phyloP scores from a whole-genome alignment of 1,139 yeast genomes.

The Wickerhamomyces sp. region DNA sequence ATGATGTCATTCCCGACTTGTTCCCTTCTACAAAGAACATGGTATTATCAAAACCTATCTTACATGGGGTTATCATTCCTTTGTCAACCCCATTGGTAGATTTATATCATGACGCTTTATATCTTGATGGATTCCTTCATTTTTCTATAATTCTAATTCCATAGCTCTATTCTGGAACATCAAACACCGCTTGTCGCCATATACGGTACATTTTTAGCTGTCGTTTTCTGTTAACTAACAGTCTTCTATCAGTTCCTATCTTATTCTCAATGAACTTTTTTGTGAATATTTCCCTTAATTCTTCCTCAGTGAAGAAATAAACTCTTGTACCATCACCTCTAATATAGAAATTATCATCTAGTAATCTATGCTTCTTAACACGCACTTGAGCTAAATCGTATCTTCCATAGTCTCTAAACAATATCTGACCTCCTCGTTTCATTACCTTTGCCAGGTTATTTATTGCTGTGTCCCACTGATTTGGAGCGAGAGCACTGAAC shows the following conservation, averaged over 20 bases:
- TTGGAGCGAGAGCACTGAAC: conserved; percentile 87
- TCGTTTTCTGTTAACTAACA: conserved; percentile 87
- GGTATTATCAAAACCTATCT: conserved; percentile 39
- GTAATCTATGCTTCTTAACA: conserved; percentile 79
- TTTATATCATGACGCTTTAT: conserved; percentile 50
- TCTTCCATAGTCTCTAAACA: conserved; percentile 93
- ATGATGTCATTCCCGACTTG: conserved; percentile 39
- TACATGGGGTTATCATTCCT: conserved; percentile 64
- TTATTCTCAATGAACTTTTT: conserved; percentile 58
- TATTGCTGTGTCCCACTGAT: conserved; percentile 85
- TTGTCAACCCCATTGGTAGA: conserved; percentile 43
- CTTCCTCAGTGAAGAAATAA: conserved; percentile 93
- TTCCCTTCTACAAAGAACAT: conserved; percentile 33
- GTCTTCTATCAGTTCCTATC: conserved; percentile 86
- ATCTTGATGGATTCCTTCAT: conserved; percentile 77
- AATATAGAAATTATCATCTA: conserved; percentile 91
- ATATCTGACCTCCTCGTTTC: conserved; percentile 88
- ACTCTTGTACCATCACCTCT: conserved; percentile 99
- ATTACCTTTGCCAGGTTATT: conserved; percentile 62
- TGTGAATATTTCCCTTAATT: conserved; percentile 71
- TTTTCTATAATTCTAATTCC: conserved; percentile 39
- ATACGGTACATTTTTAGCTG: conserved; percentile 93
- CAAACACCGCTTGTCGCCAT: conserved; percentile 93
- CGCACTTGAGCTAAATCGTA: conserved; percentile 95
- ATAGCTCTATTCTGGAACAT: conserved; percentile 29